A percentile compares a stretch with the other conserved stretches of the same genome.
Evolutionary conservation across 164 flowering plant species (phyloP).

Genomic region (Hamamelis virginiana): DNA sequence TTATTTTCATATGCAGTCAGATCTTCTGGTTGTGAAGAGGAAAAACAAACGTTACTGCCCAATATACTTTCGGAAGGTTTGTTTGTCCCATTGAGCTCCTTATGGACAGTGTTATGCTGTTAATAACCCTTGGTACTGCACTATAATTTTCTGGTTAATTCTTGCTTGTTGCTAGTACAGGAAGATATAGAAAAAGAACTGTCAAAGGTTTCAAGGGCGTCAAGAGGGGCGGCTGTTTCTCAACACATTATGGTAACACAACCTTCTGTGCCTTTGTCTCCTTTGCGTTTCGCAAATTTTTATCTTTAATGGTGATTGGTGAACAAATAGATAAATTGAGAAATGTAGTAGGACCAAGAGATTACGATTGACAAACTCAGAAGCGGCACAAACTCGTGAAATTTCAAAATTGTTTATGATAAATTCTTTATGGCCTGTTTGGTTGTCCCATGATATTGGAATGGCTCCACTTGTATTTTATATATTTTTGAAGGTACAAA

Average conservation of each 20-base stretch:
- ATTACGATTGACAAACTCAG: no score
- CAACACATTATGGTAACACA: constrained; percentile 75
- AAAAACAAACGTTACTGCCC: constrained; percentile 82
- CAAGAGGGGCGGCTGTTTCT: constrained; percentile 56
- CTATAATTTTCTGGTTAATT: constrained; percentile 1
- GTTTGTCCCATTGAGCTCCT: constrained; percentile 15
- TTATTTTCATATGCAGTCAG: constrained; percentile 59
- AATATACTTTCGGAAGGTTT: constrained; percentile 85
- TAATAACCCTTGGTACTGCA: not conserved
- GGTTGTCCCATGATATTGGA: no score
- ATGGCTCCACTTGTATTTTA: no score
- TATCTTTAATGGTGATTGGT: not conserved
- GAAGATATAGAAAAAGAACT: constrained; percentile 92
- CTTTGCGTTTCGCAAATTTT: not conserved
- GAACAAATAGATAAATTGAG: not conserved
- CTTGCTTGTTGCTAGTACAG: constrained; percentile 34
- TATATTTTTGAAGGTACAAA: no score
- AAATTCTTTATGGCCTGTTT: no score
- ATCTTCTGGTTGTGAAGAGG: constrained; percentile 81
- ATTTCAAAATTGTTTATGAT: no score
- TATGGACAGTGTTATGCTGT: not conserved
- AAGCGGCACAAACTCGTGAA: no score
- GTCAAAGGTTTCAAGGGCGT: constrained; percentile 51
- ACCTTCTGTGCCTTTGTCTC: not conserved
- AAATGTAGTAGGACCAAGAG: not conserved